Percentiles rank a stretch among this genome's conserved stretches.
phyloP scores from a whole-genome alignment of 1,139 yeast species.

The Eremothecium coryli region DNA sequence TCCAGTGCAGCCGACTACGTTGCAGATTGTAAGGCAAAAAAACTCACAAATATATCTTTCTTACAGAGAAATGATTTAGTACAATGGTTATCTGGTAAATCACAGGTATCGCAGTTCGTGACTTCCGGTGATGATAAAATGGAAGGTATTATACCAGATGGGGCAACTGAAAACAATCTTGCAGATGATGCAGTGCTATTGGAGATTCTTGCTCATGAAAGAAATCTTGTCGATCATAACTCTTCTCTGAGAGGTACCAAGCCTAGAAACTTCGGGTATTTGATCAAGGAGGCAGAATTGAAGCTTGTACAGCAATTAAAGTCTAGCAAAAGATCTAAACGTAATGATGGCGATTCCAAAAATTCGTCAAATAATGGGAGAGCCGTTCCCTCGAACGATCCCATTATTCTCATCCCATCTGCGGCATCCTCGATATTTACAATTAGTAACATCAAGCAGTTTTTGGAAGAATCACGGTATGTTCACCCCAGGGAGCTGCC shows the following conservation, averaged over 20 bases:
- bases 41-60: constrained; percentile 67
- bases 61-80: constrained; percentile 77
- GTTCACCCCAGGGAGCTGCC: constrained; percentile 42
- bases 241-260: constrained; percentile 73
- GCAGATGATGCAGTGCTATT: constrained; percentile 46
- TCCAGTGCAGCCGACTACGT: constrained; percentile 77
- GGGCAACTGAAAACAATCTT: constrained; percentile 5
- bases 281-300: constrained; percentile 63
- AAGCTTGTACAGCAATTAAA: constrained; percentile 51
- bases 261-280: constrained; percentile 60
- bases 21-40: constrained; percentile 55
- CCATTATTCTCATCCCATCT: constrained; percentile 88
- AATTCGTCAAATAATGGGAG: constrained; percentile 47
- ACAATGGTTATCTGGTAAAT: constrained; percentile 68
- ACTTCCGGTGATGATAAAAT: constrained; percentile 10
- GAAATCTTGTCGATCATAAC: constrained; percentile 67
- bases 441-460: constrained; percentile 70
- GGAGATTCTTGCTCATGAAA: constrained; percentile 49
- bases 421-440: constrained; percentile 86
- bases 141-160: constrained; percentile 26
- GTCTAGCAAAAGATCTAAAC: constrained; percentile 22
- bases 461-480: constrained; percentile 69
- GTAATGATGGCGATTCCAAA: constrained; percentile 17
- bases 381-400: constrained; percentile 84
- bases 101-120: constrained; percentile 47